Conservation (phyloP, 192 early-diverging fungal species). For the Coemansia sp. region DNA sequence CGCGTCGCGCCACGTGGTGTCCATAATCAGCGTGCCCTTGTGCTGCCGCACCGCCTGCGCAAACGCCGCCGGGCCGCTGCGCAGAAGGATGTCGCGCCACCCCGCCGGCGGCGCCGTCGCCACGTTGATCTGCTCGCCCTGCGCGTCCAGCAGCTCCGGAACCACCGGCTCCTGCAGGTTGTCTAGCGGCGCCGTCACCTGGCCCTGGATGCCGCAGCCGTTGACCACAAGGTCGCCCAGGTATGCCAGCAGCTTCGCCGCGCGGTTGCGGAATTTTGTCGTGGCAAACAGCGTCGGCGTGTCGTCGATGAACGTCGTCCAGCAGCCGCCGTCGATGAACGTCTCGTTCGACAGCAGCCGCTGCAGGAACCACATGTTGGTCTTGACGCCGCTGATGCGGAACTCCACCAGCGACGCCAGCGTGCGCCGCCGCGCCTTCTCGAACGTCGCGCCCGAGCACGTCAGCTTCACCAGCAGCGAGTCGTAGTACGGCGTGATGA, state of each 20-base stretch:
- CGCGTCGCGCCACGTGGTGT: conserved; percentile 97
- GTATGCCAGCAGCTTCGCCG: conserved; percentile 84
- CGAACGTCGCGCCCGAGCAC: conserved; percentile 83
- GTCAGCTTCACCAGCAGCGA: conserved; percentile 92
- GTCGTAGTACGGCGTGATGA: conserved; percentile 95
- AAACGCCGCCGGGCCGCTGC: conserved; percentile 87
- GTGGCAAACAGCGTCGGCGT: conserved; percentile 86
- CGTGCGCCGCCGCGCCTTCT: conserved; percentile 86
- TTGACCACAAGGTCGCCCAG: conserved; percentile 91
- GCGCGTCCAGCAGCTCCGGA: conserved; percentile 57
- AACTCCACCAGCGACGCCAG: conserved; percentile 90
- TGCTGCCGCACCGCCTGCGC: conserved; percentile 88
- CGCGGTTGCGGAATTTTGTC: conserved; percentile 79
- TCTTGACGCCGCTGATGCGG: conserved; percentile 95
- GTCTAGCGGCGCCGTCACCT: conserved; percentile 72
- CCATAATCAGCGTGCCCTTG: conserved; percentile 86
- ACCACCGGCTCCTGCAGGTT: conserved; percentile 64
- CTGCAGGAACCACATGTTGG: conserved; percentile 93
- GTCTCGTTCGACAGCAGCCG: conserved; percentile 79
- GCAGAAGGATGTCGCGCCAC: conserved; percentile 86
- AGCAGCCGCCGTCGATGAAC: conserved; percentile 80
- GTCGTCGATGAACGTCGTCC: conserved; percentile 99
- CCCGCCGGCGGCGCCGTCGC: conserved; percentile 65
- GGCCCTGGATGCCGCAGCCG: conserved; percentile 89
- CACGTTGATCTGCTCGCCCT: conserved; percentile 57